Conservation (phyloP, 2,329 filamentous ascomycete species). For the Dothidotthia symphoricarpi region DNA sequence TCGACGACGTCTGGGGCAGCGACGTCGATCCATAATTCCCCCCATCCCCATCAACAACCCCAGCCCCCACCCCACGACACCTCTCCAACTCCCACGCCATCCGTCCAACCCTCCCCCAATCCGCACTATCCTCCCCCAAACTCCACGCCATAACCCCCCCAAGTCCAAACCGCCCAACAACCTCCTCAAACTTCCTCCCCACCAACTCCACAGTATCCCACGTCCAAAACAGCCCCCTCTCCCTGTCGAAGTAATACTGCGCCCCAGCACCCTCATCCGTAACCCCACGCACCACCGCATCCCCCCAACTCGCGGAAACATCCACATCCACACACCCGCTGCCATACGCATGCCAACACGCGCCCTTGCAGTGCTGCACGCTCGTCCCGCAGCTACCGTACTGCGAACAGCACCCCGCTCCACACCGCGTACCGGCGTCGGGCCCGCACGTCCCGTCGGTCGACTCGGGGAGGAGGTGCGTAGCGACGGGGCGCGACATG, state of each 20-base stretch:
- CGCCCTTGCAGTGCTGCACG: conserved; percentile 31
- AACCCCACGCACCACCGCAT: conserved; percentile 53
- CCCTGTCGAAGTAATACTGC: conserved; percentile 65
- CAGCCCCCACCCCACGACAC: not conserved
- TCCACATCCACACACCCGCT: conserved; percentile 50
- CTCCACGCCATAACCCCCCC: conserved; percentile 77
- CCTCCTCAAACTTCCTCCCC: conserved; percentile 58
- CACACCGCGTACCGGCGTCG: conserved; percentile 27
- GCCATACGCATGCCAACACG: conserved; percentile 35
- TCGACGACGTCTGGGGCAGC: no score
- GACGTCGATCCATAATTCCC: not conserved
- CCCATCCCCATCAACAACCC: no score
- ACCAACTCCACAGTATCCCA: conserved; percentile 67
- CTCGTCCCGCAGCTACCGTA: conserved; percentile 35
- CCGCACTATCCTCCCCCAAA: conserved; percentile 62
- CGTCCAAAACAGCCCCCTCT: conserved; percentile 66
- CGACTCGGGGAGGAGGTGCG: conserved; percentile 8
- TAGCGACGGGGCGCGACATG: conserved; percentile 27
- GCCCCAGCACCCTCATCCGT: conserved; percentile 62
- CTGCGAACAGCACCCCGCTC: conserved; percentile 32
- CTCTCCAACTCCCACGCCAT: conserved; percentile 36
- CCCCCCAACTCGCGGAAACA: conserved; percentile 57
- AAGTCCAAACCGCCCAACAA: conserved; percentile 57
- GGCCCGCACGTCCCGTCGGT: conserved; percentile 36
- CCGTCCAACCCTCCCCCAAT: conserved; percentile 45